Base-by-base conservation (phyloP, 768 basidiomycete genomes). In the Austroboletus eburneus region DNA sequence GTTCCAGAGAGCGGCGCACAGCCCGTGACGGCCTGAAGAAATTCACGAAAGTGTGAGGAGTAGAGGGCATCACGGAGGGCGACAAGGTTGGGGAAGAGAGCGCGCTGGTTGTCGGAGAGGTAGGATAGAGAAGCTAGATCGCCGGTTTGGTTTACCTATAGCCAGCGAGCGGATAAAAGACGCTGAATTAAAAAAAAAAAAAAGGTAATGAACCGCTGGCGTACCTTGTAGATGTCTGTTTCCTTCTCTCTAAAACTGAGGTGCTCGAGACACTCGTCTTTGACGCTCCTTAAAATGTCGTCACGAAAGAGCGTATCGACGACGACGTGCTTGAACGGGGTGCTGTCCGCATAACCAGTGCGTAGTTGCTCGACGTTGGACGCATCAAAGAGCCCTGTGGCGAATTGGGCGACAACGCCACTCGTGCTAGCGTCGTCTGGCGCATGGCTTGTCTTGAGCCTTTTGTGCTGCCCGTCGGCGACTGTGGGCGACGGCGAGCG, bases 161-260 rank as follows among this genome's bases (percentile, higher is more conserved):
- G 35, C 33, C 27, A 21, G 18, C 25, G 23, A 21, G 33, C 2
- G 46, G 49, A 46, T 50, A n/a, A 47, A 41, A 25, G 17, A n/a
- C n/a, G 22, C 8, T 4, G 34, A 20, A 37, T 36, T 18, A n/a
- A n/a, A n/a, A n/a, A n/a, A n/a, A n/a, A n/a, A n/a, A n/a, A n/a
- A n/a, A n/a, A n/a, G n/a, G n/a, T n/a, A n/a, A n/a, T 18, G 25
- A n/a, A 30, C 23, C 7, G 18, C 35, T 27, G n/a, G 4, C 71
- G 49, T 50, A 87, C 90, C 83, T 90, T 92, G 80, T 97, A 98
- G 55, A 98, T 98, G 62, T 98, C 95, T 3, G 95, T 98, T 74
- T 97, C 90, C 70, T 96, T 98, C 71, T 92, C 85, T 3, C 86
- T 78, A 63, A 94, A 92, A 64, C 75, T 83, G 50, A 94, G 77